Evolutionary conservation across 768 basidiomycete species (phyloP).

Genomic region (Calvatia gigantea): DNA sequence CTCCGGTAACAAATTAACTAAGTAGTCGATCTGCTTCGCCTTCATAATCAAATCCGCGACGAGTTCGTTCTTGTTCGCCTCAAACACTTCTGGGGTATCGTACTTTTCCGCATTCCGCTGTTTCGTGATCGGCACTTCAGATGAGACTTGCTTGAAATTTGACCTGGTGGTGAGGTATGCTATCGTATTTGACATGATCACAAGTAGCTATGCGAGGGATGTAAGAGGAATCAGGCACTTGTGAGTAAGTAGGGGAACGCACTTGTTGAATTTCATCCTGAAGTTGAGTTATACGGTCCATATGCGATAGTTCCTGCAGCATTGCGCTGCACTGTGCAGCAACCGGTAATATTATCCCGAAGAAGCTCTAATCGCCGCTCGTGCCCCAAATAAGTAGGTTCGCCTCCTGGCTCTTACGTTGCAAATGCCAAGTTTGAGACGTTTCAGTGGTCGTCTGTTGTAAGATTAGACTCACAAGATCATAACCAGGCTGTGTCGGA

Average conservation of each 20-base stretch:
- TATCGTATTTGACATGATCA: slow-evolving; percentile 83
- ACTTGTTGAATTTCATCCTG: slow-evolving; percentile 94
- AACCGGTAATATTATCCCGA: background rate
- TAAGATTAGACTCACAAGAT: background rate
- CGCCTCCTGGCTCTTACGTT: too few relatives aligned
- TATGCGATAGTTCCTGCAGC: slow-evolving; percentile 90
- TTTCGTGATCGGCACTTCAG: slow-evolving; percentile 82
- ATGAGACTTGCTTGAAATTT: slow-evolving; percentile 75
- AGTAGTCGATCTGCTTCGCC: slow-evolving; percentile 84
- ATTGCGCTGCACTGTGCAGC: slow-evolving; percentile 54
- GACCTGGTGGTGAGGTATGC: slow-evolving; percentile 75
- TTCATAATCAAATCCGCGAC: slow-evolving; percentile 80
- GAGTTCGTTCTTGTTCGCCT: slow-evolving; percentile 83
- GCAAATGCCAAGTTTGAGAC: too few relatives aligned
- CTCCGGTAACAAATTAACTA: slow-evolving; percentile 76
- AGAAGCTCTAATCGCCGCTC: background rate
- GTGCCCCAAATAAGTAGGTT: too few relatives aligned
- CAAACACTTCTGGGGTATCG: slow-evolving; percentile 70
- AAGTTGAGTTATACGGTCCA: slow-evolving; percentile 95
- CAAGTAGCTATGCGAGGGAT: slow-evolving; percentile 57
- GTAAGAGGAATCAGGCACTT: background rate
- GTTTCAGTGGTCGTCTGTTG: background rate
- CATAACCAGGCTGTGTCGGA: background rate
- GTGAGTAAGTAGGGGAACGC: slow-evolving; percentile 12
- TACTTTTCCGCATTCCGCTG: slow-evolving; percentile 67